Evolutionary conservation across 2,329 filamentous ascomycete species (phyloP).

Genomic region (Albophoma yamanashiensis): DNA sequence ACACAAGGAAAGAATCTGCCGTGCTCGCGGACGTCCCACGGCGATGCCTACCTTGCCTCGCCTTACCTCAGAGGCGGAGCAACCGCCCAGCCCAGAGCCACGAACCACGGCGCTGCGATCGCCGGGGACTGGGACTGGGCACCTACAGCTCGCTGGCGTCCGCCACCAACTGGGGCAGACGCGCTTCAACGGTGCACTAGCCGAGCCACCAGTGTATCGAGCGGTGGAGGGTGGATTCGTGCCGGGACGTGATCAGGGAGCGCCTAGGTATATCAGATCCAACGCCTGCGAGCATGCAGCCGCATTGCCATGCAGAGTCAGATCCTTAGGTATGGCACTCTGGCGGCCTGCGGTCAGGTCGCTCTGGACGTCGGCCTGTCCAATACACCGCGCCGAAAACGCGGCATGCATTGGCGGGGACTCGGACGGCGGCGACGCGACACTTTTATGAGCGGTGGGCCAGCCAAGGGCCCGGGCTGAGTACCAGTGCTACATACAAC

Average conservation of each 20-base stretch:
- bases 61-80: not conserved
- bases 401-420: not conserved
- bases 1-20: conserved; percentile 4
- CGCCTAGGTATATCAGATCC: not conserved
- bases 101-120: not conserved
- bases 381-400: not conserved
- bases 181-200: not conserved
- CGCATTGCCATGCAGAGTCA: not conserved
- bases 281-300: not conserved
- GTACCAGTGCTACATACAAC: not conserved
- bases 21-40: not conserved
- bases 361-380: not conserved
- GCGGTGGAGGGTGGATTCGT: not conserved
- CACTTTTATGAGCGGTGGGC: not conserved
- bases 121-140: not conserved
- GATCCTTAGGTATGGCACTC: not conserved
- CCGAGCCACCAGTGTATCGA: not conserved
- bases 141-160: not conserved
- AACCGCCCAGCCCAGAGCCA: not conserved
- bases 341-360: not conserved
- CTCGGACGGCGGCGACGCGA: not conserved
- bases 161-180: not conserved
- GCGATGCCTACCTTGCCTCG: not conserved
- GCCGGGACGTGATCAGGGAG: not conserved
- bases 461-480: not conserved